Percentiles rank a stretch among this genome's conserved stretches.
Conservation (phyloP, 2,329 filamentous ascomycete genomes). For the Aureobasidium sp. region DNA sequence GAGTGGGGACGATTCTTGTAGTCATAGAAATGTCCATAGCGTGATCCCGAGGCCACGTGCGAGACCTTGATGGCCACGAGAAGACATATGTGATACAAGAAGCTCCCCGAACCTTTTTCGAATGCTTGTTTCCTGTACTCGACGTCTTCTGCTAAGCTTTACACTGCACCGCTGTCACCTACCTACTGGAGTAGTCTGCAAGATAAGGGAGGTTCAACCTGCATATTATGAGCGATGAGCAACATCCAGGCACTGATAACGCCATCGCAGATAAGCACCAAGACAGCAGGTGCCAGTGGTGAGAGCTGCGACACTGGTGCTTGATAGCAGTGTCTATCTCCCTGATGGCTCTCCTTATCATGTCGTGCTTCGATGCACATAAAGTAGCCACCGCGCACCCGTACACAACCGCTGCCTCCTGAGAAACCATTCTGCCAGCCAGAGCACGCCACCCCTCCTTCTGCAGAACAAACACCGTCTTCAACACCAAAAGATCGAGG, state of each 20-base stretch:
- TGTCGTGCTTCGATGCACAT: not conserved
- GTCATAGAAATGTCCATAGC: slow-evolving; percentile 13
- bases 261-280: slow-evolving; percentile 7
- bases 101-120: not conserved
- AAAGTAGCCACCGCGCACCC: not conserved
- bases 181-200: not conserved
- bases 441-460: not conserved
- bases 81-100: not conserved
- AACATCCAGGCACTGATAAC: slow-evolving; percentile 1
- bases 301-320: not conserved
- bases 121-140: slow-evolving; percentile 1
- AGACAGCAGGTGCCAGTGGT: not conserved
- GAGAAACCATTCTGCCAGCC: not conserved
- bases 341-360: not conserved
- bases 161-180: not conserved
- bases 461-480: not conserved
- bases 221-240: slow-evolving; percentile 1
- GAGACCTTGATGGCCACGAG: slow-evolving; percentile 5
- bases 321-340: not conserved
- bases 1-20: slow-evolving; percentile 4
- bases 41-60: slow-evolving; percentile 10
- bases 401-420: not conserved
- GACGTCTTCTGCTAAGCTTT: not conserved
- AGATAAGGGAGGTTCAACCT: not conserved
- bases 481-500: not conserved